A percentile compares a stretch with the other conserved stretches of the same genome.
phyloP scores from a whole-genome alignment of 2,329 filamentous ascomycete genomes.

The Fusarium abutilonis region DNA sequence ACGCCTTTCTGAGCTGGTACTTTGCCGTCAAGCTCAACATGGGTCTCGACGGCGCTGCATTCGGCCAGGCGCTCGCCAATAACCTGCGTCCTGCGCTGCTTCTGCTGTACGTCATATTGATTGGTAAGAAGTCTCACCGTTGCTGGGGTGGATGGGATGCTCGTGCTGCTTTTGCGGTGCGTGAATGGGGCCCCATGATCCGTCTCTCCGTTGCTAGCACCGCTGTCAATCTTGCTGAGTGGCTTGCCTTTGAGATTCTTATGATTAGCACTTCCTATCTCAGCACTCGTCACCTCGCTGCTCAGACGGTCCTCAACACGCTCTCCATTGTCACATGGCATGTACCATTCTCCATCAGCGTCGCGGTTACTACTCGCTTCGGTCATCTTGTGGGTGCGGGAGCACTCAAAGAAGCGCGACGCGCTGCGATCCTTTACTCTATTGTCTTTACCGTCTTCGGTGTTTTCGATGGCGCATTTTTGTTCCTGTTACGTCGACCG shows the following conservation, averaged over 20 bases:
- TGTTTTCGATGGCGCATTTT: constrained; percentile 27
- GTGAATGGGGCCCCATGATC: constrained; percentile 55
- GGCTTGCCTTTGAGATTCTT: constrained; percentile 57
- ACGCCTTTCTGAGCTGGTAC: constrained; percentile 60
- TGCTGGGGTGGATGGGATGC: constrained; percentile 55
- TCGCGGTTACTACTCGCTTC: constrained; percentile 55
- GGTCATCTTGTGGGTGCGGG: constrained; percentile 55
- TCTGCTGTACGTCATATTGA: constrained; percentile 56
- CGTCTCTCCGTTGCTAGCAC: constrained; percentile 54
- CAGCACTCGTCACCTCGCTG: constrained; percentile 54
- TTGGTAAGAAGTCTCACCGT: constrained; percentile 48
- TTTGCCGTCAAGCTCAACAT: constrained; percentile 56
- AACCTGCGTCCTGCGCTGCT: constrained; percentile 60
- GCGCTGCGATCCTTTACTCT: constrained; percentile 26
- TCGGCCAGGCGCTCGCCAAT: constrained; percentile 61
- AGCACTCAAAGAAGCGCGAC: constrained; percentile 30
- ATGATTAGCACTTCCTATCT: constrained; percentile 58
- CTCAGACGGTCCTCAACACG: constrained; percentile 55
- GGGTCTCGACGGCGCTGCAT: constrained; percentile 62
- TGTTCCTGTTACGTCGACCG: constrained; percentile 27
- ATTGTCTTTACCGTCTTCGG: constrained; percentile 30
- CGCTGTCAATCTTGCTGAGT: constrained; percentile 56
- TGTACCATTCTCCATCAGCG: constrained; percentile 55
- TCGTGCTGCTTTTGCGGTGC: constrained; percentile 49
- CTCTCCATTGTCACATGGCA: constrained; percentile 55